phyloP scores from a whole-genome alignment of 2,329 filamentous ascomycete genomes.

The Trichoderma endophyticum region DNA sequence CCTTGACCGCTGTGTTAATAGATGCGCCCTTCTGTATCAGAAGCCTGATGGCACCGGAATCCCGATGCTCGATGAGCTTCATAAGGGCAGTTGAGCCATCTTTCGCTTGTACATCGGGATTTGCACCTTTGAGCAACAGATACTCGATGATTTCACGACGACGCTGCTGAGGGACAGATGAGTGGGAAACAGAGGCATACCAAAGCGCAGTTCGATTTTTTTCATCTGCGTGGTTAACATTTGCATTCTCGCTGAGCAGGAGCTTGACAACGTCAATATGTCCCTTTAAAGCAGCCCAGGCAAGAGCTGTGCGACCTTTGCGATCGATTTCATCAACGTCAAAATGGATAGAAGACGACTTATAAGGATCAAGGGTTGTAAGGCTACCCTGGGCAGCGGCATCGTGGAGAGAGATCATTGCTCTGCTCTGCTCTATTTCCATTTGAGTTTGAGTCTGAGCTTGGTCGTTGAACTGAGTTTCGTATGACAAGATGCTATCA shows the following conservation, averaged over 20 bases:
- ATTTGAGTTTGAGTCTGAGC: background rate
- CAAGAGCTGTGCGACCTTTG: slow-evolving; percentile 2
- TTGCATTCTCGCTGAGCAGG: background rate
- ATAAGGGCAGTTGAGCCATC: background rate
- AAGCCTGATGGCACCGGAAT: background rate
- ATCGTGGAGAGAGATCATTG: background rate
- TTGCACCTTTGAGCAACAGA: background rate
- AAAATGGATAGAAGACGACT: background rate
- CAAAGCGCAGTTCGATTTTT: background rate
- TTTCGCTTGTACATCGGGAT: background rate
- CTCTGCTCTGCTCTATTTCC: background rate
- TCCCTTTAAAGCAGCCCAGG: background rate
- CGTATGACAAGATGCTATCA: too few species aligned
- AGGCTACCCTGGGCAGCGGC: background rate
- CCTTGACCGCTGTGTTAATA: background rate
- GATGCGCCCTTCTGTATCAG: background rate
- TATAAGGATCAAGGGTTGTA: background rate
- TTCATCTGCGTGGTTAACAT: background rate
- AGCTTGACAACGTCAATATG: slow-evolving; percentile 1
- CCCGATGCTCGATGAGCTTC: slow-evolving; percentile 7
- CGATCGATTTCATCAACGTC: background rate
- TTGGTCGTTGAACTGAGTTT: too few species aligned
- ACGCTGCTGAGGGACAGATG: background rate
- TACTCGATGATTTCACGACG: background rate
- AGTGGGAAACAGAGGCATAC: background rate